phyloP scores from a whole-genome alignment of 192 early-diverging fungal species.

The Backusella tuberculispora region DNA sequence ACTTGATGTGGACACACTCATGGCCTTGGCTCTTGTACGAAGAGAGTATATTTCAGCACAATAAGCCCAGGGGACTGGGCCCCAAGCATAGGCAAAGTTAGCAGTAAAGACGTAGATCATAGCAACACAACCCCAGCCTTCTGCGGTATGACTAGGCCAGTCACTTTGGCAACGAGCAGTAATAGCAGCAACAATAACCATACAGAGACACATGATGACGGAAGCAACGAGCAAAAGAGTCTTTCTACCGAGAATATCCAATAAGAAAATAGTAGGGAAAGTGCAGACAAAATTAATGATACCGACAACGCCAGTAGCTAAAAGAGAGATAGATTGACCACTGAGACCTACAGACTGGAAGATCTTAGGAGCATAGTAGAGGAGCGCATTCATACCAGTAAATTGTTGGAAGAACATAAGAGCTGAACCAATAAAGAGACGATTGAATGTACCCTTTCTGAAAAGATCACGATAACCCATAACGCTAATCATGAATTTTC shows the following conservation, averaged over 20 bases:
- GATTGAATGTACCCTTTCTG: slow-evolving; percentile 53
- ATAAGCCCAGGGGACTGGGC: slow-evolving; percentile 72
- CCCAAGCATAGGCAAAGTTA: slow-evolving; percentile 61
- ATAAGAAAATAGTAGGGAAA: slow-evolving; percentile 69
- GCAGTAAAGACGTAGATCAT: slow-evolving; percentile 72
- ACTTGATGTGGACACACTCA: slow-evolving; percentile 69
- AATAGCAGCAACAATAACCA: slow-evolving; percentile 44
- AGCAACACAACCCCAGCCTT: slow-evolving; percentile 49
- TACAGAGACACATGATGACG: slow-evolving; percentile 34
- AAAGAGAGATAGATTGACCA: slow-evolving; percentile 46
- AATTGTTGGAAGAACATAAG: slow-evolving; percentile 72
- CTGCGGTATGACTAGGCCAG: slow-evolving; percentile 32
- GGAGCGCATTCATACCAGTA: slow-evolving; percentile 75
- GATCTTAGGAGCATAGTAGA: slow-evolving; percentile 72
- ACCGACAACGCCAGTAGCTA: slow-evolving; percentile 67
- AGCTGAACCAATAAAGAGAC: slow-evolving; percentile 54
- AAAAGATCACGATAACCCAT: slow-evolving; percentile 51
- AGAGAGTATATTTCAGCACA: slow-evolving; percentile 75
- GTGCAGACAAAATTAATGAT: slow-evolving; percentile 77
- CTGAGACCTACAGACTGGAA: slow-evolving; percentile 60
- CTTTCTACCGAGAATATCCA: slow-evolving; percentile 74
- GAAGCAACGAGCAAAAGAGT: slow-evolving; percentile 66
- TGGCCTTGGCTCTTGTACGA: slow-evolving; percentile 77
- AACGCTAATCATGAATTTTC: slow-evolving; percentile 24
- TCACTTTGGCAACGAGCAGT: slow-evolving; percentile 45